A percentile compares a stretch with the other conserved stretches of the same genome.
Evolutionary conservation across 2,329 filamentous ascomycete species (phyloP).

Genomic region (Herpotrichia juniperi): DNA sequence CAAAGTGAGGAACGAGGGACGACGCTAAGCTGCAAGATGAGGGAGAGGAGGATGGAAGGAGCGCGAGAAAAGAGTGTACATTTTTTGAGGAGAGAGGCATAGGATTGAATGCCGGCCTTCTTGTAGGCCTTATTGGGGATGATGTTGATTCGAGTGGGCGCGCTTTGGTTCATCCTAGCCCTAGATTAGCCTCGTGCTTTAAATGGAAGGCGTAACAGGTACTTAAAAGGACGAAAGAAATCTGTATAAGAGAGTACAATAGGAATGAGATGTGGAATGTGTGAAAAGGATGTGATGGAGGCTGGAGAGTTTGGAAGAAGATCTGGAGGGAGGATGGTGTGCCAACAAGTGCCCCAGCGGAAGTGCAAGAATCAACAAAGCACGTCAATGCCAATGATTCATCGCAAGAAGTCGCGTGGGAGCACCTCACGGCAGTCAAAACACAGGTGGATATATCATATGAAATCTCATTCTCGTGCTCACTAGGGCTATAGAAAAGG

Average conservation of each 20-base stretch:
- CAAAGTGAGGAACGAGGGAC: neutral
- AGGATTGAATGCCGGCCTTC: slow-evolving; percentile 63
- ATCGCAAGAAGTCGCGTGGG: neutral
- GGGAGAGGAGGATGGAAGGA: neutral
- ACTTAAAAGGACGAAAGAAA: too few relatives aligned
- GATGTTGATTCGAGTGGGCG: slow-evolving; percentile 29
- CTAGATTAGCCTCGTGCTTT: neutral
- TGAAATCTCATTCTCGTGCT: slow-evolving; percentile 22
- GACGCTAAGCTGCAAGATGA: neutral
- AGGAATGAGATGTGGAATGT: neutral
- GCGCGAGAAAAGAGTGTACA: slow-evolving; percentile 38
- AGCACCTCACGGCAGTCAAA: neutral
- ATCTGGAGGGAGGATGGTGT: neutral
- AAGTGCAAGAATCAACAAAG: neutral
- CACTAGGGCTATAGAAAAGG: slow-evolving; percentile 25
- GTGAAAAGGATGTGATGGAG: neutral
- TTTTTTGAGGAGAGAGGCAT: slow-evolving; percentile 66
- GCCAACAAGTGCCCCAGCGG: neutral
- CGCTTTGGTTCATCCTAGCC: slow-evolving; percentile 8
- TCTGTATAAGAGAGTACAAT: neutral
- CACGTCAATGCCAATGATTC: neutral
- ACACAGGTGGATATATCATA: neutral
- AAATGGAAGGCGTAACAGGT: neutral
- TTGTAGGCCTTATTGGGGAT: slow-evolving; percentile 31
- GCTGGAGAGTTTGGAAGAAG: neutral